phyloP scores from a whole-genome alignment of 2,329 filamentous ascomycete species.

The Pyrenochaeta sp. region DNA sequence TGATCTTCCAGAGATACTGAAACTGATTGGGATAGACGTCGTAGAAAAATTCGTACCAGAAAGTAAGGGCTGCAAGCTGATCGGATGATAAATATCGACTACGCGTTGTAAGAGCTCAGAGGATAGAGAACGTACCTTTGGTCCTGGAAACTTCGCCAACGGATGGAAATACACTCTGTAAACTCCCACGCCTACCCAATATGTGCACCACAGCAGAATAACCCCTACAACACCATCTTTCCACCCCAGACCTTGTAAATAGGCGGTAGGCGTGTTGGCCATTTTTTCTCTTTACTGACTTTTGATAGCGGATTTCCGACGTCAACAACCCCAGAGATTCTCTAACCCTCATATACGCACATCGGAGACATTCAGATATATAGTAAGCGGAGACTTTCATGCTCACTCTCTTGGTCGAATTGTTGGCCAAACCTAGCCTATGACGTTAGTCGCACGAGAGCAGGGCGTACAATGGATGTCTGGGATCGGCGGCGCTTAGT shows the following conservation, averaged over 20 bases:
- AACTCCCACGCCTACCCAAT: slow-evolving; percentile 3
- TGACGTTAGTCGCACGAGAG: too few relatives aligned
- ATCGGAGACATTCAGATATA: slow-evolving; percentile 2
- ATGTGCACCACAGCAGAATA: neutral
- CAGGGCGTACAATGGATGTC: too few relatives aligned
- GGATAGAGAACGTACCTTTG: slow-evolving; percentile 1
- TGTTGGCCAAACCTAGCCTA: too few relatives aligned
- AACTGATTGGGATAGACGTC: slow-evolving; percentile 28
- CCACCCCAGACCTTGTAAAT: neutral
- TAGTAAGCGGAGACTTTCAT: slow-evolving; percentile 11
- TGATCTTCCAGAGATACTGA: slow-evolving; percentile 33
- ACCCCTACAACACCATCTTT: neutral
- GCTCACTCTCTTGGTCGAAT: neutral
- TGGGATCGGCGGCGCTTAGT: too few relatives aligned
- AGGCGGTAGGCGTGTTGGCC: too few relatives aligned
- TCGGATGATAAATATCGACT: neutral
- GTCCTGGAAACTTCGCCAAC: slow-evolving; percentile 7
- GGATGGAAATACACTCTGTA: slow-evolving; percentile 9
- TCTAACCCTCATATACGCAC: too few relatives aligned
- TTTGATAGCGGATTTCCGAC: too few relatives aligned
- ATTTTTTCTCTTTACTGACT: too few relatives aligned
- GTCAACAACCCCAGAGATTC: too few relatives aligned
- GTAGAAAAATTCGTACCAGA: slow-evolving; percentile 41
- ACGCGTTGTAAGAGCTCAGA: too few relatives aligned
- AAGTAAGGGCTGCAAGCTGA: slow-evolving; percentile 1